Evolutionary conservation across 768 basidiomycete genomes (phyloP).

Genomic region (Mycena chlorophos): DNA sequence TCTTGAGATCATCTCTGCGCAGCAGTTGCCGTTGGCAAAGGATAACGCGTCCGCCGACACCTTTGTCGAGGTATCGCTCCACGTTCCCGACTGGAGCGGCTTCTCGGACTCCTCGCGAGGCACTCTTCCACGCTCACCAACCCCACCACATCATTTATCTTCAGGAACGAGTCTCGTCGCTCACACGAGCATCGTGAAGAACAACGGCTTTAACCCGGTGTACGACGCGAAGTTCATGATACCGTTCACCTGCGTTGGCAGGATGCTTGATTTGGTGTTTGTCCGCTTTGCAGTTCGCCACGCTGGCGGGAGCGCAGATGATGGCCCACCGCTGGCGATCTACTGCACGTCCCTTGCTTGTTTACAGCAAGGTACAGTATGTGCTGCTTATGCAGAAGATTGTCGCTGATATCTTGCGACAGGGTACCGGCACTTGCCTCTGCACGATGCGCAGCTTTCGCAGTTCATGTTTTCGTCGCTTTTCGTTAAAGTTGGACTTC

Average conservation of each 20-base stretch:
- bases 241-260: slow-evolving; percentile 73
- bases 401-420: background rate
- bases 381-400: background rate
- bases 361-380: slow-evolving; percentile 62
- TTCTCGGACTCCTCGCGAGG: slow-evolving; percentile 2
- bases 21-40: slow-evolving; percentile 79
- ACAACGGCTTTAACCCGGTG: slow-evolving; percentile 91
- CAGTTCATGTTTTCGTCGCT: slow-evolving; percentile 94
- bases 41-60: slow-evolving; percentile 65
- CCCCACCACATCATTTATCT: slow-evolving; percentile 27
- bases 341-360: slow-evolving; percentile 75
- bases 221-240: slow-evolving; percentile 75
- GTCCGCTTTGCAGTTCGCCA: slow-evolving; percentile 76
- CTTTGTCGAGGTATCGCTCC: slow-evolving; percentile 77
- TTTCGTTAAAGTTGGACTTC: slow-evolving; percentile 68
- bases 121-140: background rate
- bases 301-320: slow-evolving; percentile 54
- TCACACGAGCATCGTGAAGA: slow-evolving; percentile 66
- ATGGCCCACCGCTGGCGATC: slow-evolving; percentile 65
- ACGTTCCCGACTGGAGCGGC: slow-evolving; percentile 68
- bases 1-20: slow-evolving; percentile 78
- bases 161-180: slow-evolving; percentile 43
- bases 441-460: slow-evolving; percentile 84
- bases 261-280: slow-evolving; percentile 82
- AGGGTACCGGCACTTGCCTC: slow-evolving; percentile 90